phyloP scores from a whole-genome alignment of 345 rosid species.

The Ceriops zippeliana region DNA sequence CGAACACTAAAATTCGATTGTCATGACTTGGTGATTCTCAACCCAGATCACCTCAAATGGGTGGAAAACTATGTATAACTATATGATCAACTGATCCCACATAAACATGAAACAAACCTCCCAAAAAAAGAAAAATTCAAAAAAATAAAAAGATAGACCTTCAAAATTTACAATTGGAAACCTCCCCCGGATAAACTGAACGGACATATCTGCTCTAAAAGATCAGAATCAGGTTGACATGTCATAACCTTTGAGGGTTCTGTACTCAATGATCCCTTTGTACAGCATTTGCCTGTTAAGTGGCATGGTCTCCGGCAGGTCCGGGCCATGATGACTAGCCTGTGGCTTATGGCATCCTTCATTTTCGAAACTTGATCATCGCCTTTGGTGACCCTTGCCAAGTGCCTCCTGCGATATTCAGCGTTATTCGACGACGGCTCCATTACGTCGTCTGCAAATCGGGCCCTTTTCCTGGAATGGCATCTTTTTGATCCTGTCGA shows the following conservation, averaged over 20 bases:
- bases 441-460: slow-evolving; percentile 75
- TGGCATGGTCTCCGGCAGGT: slow-evolving; percentile 31
- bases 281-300: slow-evolving; percentile 46
- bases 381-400: background rate
- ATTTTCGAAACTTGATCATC: background rate
- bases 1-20: too few species aligned
- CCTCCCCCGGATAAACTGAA: too few species aligned
- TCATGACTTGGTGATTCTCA: too few species aligned
- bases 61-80: too few species aligned
- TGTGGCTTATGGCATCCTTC: background rate
- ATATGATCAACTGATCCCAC: too few species aligned
- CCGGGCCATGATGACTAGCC: background rate
- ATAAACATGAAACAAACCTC: background rate
- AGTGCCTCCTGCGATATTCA: slow-evolving; percentile 48
- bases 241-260: slow-evolving; percentile 22
- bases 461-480: slow-evolving; percentile 52
- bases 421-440: slow-evolving; percentile 64
- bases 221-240: background rate
- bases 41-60: too few species aligned
- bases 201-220: background rate
- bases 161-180: background rate
- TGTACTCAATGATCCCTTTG: slow-evolving; percentile 31
- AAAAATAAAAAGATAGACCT: background rate
- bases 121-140: background rate
- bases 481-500: slow-evolving; percentile 11